Evolutionary conservation across 805 yeast species (phyloP).

Genomic region (Ogataea salicorniae): DNA sequence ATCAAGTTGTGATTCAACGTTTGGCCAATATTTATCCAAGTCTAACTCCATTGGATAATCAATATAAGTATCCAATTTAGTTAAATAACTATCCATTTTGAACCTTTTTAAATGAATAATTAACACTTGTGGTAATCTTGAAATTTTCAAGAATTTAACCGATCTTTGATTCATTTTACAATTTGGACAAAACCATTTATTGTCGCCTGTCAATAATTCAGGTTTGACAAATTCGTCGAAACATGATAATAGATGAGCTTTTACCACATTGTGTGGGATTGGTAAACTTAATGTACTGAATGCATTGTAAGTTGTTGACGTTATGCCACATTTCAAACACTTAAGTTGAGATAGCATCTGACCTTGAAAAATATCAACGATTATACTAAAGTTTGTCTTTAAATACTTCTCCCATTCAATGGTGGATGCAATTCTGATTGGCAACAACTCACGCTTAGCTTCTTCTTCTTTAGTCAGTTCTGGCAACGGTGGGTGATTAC

Average conservation of each 20-base stretch:
- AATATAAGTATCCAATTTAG: constrained; percentile 61
- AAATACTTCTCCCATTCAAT: constrained; percentile 90
- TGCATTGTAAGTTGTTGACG: constrained; percentile 83
- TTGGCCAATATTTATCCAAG: constrained; percentile 73
- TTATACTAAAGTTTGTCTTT: constrained; percentile 68
- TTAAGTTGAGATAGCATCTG: constrained; percentile 76
- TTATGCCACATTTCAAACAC: constrained; percentile 65
- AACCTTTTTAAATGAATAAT: constrained; percentile 86
- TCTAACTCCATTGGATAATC: constrained; percentile 54
- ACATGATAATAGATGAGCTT: constrained; percentile 51
- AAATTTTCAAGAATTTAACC: constrained; percentile 63
- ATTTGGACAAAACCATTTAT: constrained; percentile 78
- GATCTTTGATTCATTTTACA: constrained; percentile 63
- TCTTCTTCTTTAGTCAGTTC: constrained; percentile 73
- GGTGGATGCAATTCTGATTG: constrained; percentile 76
- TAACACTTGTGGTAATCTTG: constrained; percentile 72
- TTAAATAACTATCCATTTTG: constrained; percentile 45
- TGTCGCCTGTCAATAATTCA: constrained; percentile 70
- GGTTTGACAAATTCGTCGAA: constrained; percentile 70
- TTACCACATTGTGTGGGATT: constrained; percentile 45
- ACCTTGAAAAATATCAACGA: constrained; percentile 83
- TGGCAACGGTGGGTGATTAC: constrained; percentile 46
- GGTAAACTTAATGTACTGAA: constrained; percentile 79
- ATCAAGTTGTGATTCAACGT: constrained; percentile 36
- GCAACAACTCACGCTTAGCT: constrained; percentile 59